Percentiles rank a stretch among this genome's conserved stretches.
These are phyloP conservation scores for Wickerhamiella pararugosa DNA, from an alignment of 1,139 yeast species.

Conservation along the genomic window DNA sequence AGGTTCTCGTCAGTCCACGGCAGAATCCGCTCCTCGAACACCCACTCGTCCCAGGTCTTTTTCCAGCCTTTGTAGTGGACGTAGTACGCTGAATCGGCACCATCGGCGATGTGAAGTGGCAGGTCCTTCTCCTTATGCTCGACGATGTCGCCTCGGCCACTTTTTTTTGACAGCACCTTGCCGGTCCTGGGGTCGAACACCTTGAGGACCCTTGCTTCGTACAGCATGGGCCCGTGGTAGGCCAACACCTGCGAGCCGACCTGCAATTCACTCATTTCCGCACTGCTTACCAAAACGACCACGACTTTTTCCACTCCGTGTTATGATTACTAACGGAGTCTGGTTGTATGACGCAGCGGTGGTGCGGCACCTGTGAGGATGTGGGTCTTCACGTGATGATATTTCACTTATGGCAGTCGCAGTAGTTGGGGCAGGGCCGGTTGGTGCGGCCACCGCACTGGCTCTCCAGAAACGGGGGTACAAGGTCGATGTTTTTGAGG, in stretches of 20 bases:
- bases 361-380: neutral
- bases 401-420: constrained; percentile 17
- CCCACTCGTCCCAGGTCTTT: constrained; percentile 96
- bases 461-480: constrained; percentile 66
- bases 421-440: constrained; percentile 57
- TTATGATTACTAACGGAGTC: no score
- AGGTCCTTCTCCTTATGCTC: constrained; percentile 17
- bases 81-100: constrained; percentile 34
- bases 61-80: constrained; percentile 96
- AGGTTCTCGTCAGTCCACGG: constrained; percentile 57
- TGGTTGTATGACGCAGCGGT: neutral
- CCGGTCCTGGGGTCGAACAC: constrained; percentile 41
- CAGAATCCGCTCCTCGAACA: constrained; percentile 49
- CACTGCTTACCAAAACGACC: neutral
- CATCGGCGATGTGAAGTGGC: constrained; percentile 30
- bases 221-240: constrained; percentile 79
- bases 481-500: constrained; percentile 55
- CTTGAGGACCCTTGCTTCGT: constrained; percentile 71
- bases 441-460: constrained; percentile 75
- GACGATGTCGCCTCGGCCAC: constrained; percentile 28
- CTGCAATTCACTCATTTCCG: neutral
- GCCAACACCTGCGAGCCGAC: constrained; percentile 41
- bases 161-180: constrained; percentile 21
- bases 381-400: neutral
- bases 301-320: neutral